Evolutionary conservation across 768 basidiomycete species (phyloP), one percentile per base, ranked within the genome.

Genomic region (Naganishia antarctica): DNA sequence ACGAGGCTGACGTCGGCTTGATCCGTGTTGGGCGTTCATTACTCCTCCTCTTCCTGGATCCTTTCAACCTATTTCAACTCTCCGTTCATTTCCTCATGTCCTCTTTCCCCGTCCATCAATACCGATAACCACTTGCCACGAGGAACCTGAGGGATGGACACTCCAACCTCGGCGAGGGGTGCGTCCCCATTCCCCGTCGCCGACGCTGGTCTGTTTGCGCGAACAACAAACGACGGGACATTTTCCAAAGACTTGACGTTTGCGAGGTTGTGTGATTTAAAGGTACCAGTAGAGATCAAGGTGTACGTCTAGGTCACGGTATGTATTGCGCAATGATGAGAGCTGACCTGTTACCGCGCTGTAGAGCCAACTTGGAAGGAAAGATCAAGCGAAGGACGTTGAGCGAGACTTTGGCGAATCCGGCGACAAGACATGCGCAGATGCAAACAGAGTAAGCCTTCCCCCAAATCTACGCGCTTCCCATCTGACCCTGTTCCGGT

Each of bases 171-270:
- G n/a, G 53, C 53, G 3, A n/a, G 53, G 18, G 53, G 53, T 3
- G 12, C 53, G 23, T 40, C 53, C 13, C 37, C 53, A 3, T 57
- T 57, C 23, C 31, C 37, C 37, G 16, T 1, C 21, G 18, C 37
- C 6, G 53, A 57, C n/a, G 6, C 53, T 23, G 23, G 34, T 25
- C 21, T 25, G 11, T 25, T 57, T 34, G 21, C 32, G 21, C 16
- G 53, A 6, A 66, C 9, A 1, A 51, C 60, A 29, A 44, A 44
- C 37, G 25, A 63, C 28, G 57, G 61, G 9, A 64, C 65, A 18
- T 84, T 85, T 71, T 82, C 87, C 37, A 89, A 91, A 70, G 91
- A 96, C 76, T 90, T 92, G 71, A 91, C 90, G 2, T 96, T 94
- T 74, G 92, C 91, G 6, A 87, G 87, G 74, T 84, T 92, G 21